Evolutionary conservation across 2,329 filamentous ascomycete genomes (phyloP), one percentile per base, ranked within the genome.

Genomic region (Phaeoacremonium minimum): DNA sequence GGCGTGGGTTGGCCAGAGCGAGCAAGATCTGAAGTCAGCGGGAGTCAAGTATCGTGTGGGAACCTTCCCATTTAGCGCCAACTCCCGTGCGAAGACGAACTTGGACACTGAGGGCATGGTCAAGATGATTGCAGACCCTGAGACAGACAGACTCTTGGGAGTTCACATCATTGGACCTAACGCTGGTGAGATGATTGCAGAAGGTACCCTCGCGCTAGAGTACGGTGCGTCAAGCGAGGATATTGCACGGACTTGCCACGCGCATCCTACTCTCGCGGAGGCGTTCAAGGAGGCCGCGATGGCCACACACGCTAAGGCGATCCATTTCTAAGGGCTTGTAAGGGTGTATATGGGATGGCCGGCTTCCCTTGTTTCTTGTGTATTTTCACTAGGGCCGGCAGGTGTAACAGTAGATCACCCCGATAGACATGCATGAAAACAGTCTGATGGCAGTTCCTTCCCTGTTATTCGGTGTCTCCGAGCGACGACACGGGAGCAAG

Each of bases 261-360:
- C 93, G 38, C 93, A 98, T 70, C 93, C 93, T 38, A 96, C 90
- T 35, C 76, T 98, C 42, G 83, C 91, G 16, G 93, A 98, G 73
- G 93, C 93, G 30, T 97, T 98, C 79, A 98, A 98, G 77, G 93
- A 98, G 79, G 93, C 93, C 56, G 93, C 93, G 51, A 97, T 98
- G 93, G 87, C 88, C 45, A 96, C 91, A 34, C 89, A 95, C 71
- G 80, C 83, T 56, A 93, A 95, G 75, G 84, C 93, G 49, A 95
- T 98, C 63, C 93, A 98, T 73, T 95, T 85, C 68, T 98, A 86
- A 67, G 36, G 3, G 16, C 22, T 26, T n/a, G 22, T n/a, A 9
- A n/a, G 9, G 9, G 22, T 26, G 22, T 26, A 26, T n/a, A 26
- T 26, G n/a, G 22, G 9, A 26, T 26, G 9, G 22, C 9, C 22